Evolutionary conservation across 1,139 yeast genomes (phyloP), one percentile per base, ranked within the genome.

Genomic region (Yamadazyma diospyri): DNA sequence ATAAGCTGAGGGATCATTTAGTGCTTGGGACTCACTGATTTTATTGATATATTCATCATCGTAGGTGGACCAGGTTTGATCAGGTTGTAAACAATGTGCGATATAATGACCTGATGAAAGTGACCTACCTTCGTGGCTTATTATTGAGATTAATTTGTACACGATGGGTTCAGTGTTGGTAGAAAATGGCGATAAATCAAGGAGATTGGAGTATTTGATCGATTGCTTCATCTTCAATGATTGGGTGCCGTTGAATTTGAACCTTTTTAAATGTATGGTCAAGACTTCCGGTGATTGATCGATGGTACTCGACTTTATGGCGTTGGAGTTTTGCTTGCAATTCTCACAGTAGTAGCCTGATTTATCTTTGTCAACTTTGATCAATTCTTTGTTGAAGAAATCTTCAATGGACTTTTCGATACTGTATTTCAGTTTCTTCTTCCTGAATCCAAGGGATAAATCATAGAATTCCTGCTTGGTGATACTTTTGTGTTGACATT

Each of bases 381-480:
- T 79, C 28, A 77, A 54, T 51, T 88, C 97, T 16, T 84, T 84
- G 23, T 83, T 75, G 61, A 89, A 89, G 49, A 83, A 89, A 47
- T 87, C 95, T 35, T 67, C 64, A 31, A 89, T 73, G 1, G 95
- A 81, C 46, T 74, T 78, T 46, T 80, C 85, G 36, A 88, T 73
- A 1, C 89, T 76, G 50, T 76, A 84, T 29, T 42, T 42, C 25
- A 33, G 35, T 23, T 42, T 40, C 35, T 61, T 59, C 40, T 65
- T 61, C 45, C 69, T 75, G 44, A 81, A 65, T 32, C 83, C 89
- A 31, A 92, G 69, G 5, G 96, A 84, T 39, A 92, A 66, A 59
- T 92, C 98, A 55, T 89, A 89, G 51, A 92, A 85, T 55, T 94
- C 97, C 59, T 92, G 98, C 45, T 81, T 81, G 8, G 98, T 92